These are phyloP conservation scores for Thuja plicata DNA, from an alignment of 83 land plant species.

Conservation along the genomic window DNA sequence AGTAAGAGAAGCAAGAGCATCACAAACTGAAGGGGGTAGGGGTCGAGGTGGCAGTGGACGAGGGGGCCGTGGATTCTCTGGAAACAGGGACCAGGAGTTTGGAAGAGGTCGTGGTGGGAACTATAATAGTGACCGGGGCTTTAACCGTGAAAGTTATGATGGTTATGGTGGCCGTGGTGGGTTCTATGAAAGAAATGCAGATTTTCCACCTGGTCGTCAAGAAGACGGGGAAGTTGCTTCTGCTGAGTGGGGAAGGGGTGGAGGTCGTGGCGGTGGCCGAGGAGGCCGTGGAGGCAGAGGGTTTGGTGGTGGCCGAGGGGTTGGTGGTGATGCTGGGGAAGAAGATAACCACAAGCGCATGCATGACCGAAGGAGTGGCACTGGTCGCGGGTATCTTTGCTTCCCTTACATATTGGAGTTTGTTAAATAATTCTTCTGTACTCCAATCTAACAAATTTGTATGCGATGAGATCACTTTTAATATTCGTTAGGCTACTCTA, in stretches of 20 bases:
- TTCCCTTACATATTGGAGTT: not conserved
- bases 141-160: constrained; percentile 17
- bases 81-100: not conserved
- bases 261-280: constrained; percentile 44
- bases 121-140: not conserved
- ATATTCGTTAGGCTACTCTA: not conserved
- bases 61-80: constrained; percentile 12
- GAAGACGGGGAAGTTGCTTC: constrained; percentile 11
- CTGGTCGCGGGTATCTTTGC: constrained; percentile 37
- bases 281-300: constrained; percentile 34
- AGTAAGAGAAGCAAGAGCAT: constrained; percentile 2
- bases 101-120: not conserved
- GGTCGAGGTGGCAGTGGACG: constrained; percentile 9
- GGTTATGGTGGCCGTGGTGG: constrained; percentile 20
- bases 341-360: constrained; percentile 28
- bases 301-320: constrained; percentile 18
- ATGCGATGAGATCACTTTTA: not conserved
- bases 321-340: constrained; percentile 15
- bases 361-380: constrained; percentile 54
- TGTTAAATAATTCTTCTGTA: not conserved
- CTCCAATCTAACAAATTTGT: not conserved
- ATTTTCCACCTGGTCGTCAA: not conserved
- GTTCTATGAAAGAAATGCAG: not conserved
- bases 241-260: constrained; percentile 30
- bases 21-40: not conserved